These are phyloP conservation scores for Pisolithus albus DNA, from an alignment of 768 basidiomycete species.

Conservation along the genomic window DNA sequence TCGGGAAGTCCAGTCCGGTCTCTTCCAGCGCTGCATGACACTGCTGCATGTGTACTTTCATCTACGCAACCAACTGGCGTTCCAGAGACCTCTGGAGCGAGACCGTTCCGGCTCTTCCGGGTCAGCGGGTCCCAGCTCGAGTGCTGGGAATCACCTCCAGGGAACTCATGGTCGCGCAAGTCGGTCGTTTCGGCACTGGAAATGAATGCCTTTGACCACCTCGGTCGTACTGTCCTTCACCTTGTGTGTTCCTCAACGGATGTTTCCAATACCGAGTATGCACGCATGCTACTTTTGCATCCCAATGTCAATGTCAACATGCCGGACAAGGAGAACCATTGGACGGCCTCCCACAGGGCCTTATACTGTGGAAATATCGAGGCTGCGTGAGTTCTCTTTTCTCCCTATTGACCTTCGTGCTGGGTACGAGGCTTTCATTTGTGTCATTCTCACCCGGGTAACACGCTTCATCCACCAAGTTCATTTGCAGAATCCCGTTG, in stretches of 20 bases:
- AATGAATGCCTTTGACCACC: conserved; percentile 64
- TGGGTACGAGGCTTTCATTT: neutral
- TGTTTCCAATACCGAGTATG: conserved; percentile 62
- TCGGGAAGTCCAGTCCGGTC: conserved; percentile 10
- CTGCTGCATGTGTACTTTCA: conserved; percentile 73
- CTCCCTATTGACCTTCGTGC: neutral
- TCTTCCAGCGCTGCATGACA: conserved; percentile 49
- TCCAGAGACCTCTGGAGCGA: conserved; percentile 66
- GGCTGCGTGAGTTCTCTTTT: conserved; percentile 45
- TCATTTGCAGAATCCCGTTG: conserved; percentile 55
- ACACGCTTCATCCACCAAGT: neutral
- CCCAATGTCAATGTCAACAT: conserved; percentile 74
- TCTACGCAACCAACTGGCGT: conserved; percentile 66
- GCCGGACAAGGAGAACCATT: conserved; percentile 76
- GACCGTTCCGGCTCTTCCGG: conserved; percentile 29
- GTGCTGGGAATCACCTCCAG: conserved; percentile 27
- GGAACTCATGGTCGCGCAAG: conserved; percentile 53
- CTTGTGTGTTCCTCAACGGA: conserved; percentile 66
- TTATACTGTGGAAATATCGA: conserved; percentile 74
- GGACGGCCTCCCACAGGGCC: conserved; percentile 87
- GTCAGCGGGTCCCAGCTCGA: conserved; percentile 30
- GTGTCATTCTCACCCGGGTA: neutral
- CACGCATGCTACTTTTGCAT: conserved; percentile 67
- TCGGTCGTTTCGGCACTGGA: conserved; percentile 36
- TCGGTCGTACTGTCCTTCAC: conserved; percentile 77